Base-by-base conservation (phyloP, 495 filamentous ascomycete genomes). In the Lasiosphaeria miniovina region DNA sequence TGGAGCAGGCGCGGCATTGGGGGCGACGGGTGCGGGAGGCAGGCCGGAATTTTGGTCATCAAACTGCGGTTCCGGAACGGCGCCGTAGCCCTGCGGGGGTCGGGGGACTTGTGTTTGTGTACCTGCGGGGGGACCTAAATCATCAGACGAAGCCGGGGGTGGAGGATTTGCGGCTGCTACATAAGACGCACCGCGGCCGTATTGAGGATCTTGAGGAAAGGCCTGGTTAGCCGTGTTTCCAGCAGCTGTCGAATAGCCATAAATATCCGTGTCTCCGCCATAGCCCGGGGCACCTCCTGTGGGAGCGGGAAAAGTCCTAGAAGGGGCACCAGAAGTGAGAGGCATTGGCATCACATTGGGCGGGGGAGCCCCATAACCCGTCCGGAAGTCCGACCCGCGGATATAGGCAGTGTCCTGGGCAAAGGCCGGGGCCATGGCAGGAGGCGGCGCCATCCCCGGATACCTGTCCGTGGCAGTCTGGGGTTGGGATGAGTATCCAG, bases 91-190 rank as follows among this genome's bases (percentile, higher is more conserved):
- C 60, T 24, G 24, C 24, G 24, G 24, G 24, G 58, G 65, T 46
- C 67, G 57, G 49, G 74, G 55, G 38, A 12, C 43, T 55, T 64
- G 70, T 7, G 72, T 59, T 68, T 24, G 24, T 24, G 76, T 66
- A 72, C 75, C 75, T 79, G 75, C 76, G 68, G 77, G 75, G 70
- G 75, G 77, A 65, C 75, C 77, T 79, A 79, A 73, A 74, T 70
- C 73, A 77, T 80, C 77, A 80, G 77, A 80, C 69, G 71, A 64
- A 59, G 65, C 62, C 65, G 59, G 58, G 59, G 67, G 43, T 62
- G 62, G 62, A 24, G 24, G 24, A 49, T 62, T 60, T 62, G 63
- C 61, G 63, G 65, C 51, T 63, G 68, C 57, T 57, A 65, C 67
- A 56, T 48, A 60, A 63, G 71, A 70, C 65, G 73, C 67, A 70